Conservation (phyloP, 2,329 filamentous ascomycete genomes). For the Colletotrichum scovillei region DNA sequence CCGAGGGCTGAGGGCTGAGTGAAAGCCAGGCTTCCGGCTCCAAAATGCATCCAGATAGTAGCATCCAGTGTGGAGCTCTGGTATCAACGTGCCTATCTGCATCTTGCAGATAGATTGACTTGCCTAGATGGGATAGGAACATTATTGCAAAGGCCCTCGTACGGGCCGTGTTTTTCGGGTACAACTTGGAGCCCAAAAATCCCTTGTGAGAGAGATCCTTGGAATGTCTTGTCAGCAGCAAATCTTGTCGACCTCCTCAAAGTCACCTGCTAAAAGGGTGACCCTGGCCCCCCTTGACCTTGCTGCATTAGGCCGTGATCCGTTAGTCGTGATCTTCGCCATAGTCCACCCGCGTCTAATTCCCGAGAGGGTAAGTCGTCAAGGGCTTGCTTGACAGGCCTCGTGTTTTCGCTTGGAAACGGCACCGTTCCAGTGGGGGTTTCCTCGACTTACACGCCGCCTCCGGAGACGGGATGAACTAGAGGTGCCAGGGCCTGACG, state of each 20-base stretch:
- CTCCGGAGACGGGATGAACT: slow-evolving; percentile 13
- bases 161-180: slow-evolving; percentile 30
- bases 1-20: background rate
- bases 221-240: slow-evolving; percentile 6
- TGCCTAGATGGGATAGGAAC: slow-evolving; percentile 30
- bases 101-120: slow-evolving; percentile 30
- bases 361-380: slow-evolving; percentile 17
- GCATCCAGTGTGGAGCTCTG: slow-evolving; percentile 27
- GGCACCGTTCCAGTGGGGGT: slow-evolving; percentile 1
- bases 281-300: slow-evolving; percentile 3
- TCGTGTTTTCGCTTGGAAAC: background rate
- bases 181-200: background rate
- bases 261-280: slow-evolving; percentile 13
- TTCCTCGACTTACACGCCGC: slow-evolving; percentile 1
- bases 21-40: slow-evolving; percentile 13
- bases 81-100: slow-evolving; percentile 32
- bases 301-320: slow-evolving; percentile 3
- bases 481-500: slow-evolving; percentile 14
- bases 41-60: slow-evolving; percentile 13
- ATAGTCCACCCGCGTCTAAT: slow-evolving; percentile 16
- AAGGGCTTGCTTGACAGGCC: slow-evolving; percentile 9
- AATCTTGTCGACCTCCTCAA: background rate
- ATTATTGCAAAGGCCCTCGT: slow-evolving; percentile 25
- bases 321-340: slow-evolving; percentile 15
- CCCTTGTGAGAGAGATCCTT: background rate